Evolutionary conservation across 1,284 basidiomycete genomes (phyloP), one percentile per base, ranked within the genome.

Genomic region (Boletus calvinii): DNA sequence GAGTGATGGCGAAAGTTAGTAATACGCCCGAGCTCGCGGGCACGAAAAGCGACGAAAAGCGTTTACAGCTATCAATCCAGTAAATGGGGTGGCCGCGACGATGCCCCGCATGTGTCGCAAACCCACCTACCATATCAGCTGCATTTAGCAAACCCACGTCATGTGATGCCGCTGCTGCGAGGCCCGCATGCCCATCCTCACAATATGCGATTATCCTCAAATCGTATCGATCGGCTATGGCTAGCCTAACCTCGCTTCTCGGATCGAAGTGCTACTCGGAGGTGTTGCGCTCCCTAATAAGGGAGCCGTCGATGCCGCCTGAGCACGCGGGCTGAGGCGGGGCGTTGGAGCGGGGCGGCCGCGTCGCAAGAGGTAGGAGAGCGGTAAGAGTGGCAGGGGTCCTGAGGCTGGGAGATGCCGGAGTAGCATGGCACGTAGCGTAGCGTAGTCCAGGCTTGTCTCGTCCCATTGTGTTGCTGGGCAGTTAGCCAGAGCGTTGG

Each of bases 261-360:
- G 87, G 87, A 67, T 90, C 88, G 59, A 89, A 83, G 17, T 78
- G 74, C 84, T 84, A 87, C 66, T 88, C 86, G 44, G 88, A 74
- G n/a, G 80, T 77, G 61, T 85, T 87, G 18, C 87, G 77, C 59
- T 90, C 87, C 54, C 89, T 77, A 49, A 84, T 67, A 49, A 89
- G 69, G 12, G 85, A 77, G 0, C 86, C 85, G 9, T 75, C 74
- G 54, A 90, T 83, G 0, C 67, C 71, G 0, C 87, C 87, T 37
- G 78, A 74, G 30, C 65, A 63, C 10, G 72, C 71, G 13, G 86
- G 77, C 64, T 87, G 79, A 5, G 36, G 73, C 77, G 0, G 84
- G 77, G 7, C n/a, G n/a, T n/a, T n/a, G n/a, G n/a, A n/a, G n/a
- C n/a, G n/a, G n/a, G n/a, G n/a, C n/a, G n/a, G n/a, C n/a, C n/a